Percentiles rank a stretch among this genome's conserved stretches.
Conservation (phyloP, 495 filamentous ascomycete genomes). For the Xeromyces bisporus region DNA sequence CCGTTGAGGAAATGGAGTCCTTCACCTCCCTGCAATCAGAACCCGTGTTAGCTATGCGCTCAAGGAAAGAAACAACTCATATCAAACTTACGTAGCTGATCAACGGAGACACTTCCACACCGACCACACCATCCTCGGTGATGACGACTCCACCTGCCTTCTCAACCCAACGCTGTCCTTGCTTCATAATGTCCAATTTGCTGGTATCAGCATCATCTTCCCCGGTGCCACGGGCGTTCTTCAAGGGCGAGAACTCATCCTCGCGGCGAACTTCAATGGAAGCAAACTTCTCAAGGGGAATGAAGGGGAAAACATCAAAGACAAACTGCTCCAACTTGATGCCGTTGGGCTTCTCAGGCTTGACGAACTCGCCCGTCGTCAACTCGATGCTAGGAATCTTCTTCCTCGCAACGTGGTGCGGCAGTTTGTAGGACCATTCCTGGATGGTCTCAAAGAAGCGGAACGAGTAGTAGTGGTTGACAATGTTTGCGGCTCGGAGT, state of each 20-base stretch:
- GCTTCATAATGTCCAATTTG: conserved; percentile 70
- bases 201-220: conserved; percentile 93
- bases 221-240: conserved; percentile 82
- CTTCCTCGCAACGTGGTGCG: conserved; percentile 92
- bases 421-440: conserved; percentile 65
- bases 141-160: conserved; percentile 60
- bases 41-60: too few species aligned
- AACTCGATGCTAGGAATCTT: conserved; percentile 85
- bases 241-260: conserved; percentile 96
- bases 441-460: conserved; percentile 83
- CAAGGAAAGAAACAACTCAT: conserved; percentile 2
- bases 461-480: conserved; percentile 99
- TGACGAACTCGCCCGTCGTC: conserved; percentile 58
- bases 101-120: conserved; percentile 83
- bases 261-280: conserved; percentile 91
- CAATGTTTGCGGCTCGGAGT: conserved; percentile 96
- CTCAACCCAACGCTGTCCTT: conserved; percentile 72
- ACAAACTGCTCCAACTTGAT: conserved; percentile 99
- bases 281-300: conserved; percentile 75
- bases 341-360: conserved; percentile 87
- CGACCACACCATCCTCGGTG: conserved; percentile 47
- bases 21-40: conserved; percentile 67
- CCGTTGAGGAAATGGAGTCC: conserved; percentile 63
- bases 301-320: conserved; percentile 92
- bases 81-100: conserved; percentile 76